Base-by-base conservation (phyloP, 805 yeast genomes). In the Monosporozyma servazzii region DNA sequence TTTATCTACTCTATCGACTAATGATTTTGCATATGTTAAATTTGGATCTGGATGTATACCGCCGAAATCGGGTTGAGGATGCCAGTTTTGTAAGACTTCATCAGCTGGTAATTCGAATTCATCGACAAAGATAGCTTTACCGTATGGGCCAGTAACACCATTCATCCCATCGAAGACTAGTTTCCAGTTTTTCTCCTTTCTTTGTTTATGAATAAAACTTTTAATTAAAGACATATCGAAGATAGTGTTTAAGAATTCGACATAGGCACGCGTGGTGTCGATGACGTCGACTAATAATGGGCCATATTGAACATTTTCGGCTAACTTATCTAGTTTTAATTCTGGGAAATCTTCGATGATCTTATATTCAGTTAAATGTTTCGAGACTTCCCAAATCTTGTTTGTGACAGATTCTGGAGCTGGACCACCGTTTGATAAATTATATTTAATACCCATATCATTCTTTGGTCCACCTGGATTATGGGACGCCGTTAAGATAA, bases 1-100 rank as follows among this genome's bases (percentile, higher is more conserved):
- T 25, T 70, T 65, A 64, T 93, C 97, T 11, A 93, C 99, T 56
- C 78, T 77, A 37, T 80, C 84, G 20, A 93, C 99, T 57, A 93
- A 75, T 13, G 95, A 79, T 53, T 78, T 79, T 9, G 98, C 99
- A 66, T 93, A 93, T 9, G 97, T 90, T 67, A 93, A 78, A 72
- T 93, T 93, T 57, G 99, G 99, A 71, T 93, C 99, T 18, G 99
- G 99, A 68, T 93, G 99, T 59, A 89, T 75, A 1, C 99, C 99
- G 54, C 99, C 99, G 63, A 93, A 93, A 69, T 93, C 98, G n/a
- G 91, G 89, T 64, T 76, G 68, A 23, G 97, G 96, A 18, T 59
- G 67, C 63, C 72, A 84, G 70, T 93, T 88, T 71, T 91, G 98
- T 53, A 93, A 75, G 2, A 86, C 76, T 3, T 78, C 69, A 49